Evolutionary conservation across 768 basidiomycete species (phyloP), one percentile per base, ranked within the genome.

Genomic region (Cyclocybe aegerita): DNA sequence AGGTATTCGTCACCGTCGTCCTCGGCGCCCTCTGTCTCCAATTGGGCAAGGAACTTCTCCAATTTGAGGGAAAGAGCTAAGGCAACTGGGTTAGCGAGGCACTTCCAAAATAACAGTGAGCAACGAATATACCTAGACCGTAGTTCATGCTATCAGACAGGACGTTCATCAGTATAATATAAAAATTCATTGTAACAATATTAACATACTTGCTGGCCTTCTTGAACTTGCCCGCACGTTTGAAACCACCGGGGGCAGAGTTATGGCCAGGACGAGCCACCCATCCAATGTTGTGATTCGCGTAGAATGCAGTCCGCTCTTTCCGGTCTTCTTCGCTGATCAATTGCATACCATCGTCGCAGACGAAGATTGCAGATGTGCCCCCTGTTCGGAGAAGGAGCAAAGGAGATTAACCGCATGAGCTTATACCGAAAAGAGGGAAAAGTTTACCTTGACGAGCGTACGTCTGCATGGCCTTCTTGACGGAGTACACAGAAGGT

Each of bases 171-270:
- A 46, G 29, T 23, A 44, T 10, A 23, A 12, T n/a, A 39, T 11
- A 30, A 53, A 42, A 6, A 40, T 37, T 36, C 23, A 38, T 9
- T 30, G 14, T 38, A 30, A 23, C 4, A 46, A 39, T 35, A 39
- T 41, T 15, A 23, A 67, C 70, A 30, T 54, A 74, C 70, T 79
- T 79, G 54, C 70, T 73, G 46, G 88, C 89, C 67, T 93, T 93
- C 75, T 93, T 93, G 79, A 93, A 93, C 46, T 89, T 85, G 7
- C 90, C 91, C 5, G 90, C 89, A 65, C 93, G 90, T 74, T 93
- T 91, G 77, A 95, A 96, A 0, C 91, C 88, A 55, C 88, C 92
- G 15, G 84, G 86, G 62, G 65, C 81, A 63, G 72, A 78, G 67
- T 49, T 74, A 63, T 92, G 90, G 2, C 76, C 78, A 0, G 90